phyloP scores from a whole-genome alignment of 2,329 filamentous ascomycete genomes.

The Anthostomella pinea region DNA sequence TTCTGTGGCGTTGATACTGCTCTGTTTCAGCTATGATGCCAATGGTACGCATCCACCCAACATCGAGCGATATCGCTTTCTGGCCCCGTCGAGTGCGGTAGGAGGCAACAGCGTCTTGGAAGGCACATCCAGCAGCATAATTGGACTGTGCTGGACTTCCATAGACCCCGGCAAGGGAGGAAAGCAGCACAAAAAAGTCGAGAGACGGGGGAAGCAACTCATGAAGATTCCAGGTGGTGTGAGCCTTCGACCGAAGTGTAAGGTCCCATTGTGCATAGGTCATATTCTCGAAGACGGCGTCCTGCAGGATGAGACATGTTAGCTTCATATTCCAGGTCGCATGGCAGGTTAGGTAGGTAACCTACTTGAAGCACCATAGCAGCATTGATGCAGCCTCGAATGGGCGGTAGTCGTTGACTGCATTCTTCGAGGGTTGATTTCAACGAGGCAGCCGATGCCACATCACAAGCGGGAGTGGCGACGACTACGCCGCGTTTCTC shows the following conservation, averaged over 20 bases:
- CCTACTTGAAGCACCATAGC: slow-evolving; percentile 10
- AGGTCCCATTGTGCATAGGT: slow-evolving; percentile 10
- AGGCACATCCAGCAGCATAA: slow-evolving; percentile 14
- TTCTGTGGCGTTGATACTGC: slow-evolving; percentile 12
- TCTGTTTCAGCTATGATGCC: slow-evolving; percentile 13
- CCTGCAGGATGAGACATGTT: too few species aligned
- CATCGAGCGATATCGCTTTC: slow-evolving; percentile 9
- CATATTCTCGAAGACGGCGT: slow-evolving; percentile 16
- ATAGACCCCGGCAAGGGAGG: slow-evolving; percentile 7
- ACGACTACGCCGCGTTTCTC: neutral
- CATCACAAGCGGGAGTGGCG: slow-evolving; percentile 8
- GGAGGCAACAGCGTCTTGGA: slow-evolving; percentile 12
- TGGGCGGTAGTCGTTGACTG: slow-evolving; percentile 2
- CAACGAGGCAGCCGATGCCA: neutral
- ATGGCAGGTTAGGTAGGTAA: neutral
- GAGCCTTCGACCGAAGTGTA: slow-evolving; percentile 11
- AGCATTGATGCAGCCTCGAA: slow-evolving; percentile 15
- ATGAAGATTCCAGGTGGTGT: slow-evolving; percentile 16
- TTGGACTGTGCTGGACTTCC: slow-evolving; percentile 8
- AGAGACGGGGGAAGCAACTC: slow-evolving; percentile 1
- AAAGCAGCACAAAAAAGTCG: slow-evolving; percentile 19
- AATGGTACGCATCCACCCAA: slow-evolving; percentile 10
- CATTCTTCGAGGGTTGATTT: neutral
- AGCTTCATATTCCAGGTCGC: too few species aligned
- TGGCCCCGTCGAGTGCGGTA: slow-evolving; percentile 1